Evolutionary conservation across 2,329 filamentous ascomycete species (phyloP).

Genomic region (Zymoseptoria tritici): DNA sequence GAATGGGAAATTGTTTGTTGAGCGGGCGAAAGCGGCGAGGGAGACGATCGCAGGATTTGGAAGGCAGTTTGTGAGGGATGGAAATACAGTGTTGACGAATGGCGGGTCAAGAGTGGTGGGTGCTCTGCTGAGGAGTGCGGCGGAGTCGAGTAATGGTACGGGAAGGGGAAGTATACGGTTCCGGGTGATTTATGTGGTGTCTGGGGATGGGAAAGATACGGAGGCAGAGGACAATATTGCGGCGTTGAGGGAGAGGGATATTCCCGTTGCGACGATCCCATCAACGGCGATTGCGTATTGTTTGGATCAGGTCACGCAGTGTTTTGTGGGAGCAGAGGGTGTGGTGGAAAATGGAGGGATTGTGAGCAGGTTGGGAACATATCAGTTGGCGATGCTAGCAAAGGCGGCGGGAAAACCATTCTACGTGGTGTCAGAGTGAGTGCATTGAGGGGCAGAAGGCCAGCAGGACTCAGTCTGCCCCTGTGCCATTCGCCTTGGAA

Average conservation of each 20-base stretch:
- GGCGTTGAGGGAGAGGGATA: slow-evolving; percentile 62
- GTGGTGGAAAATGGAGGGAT: slow-evolving; percentile 92
- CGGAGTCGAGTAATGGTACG: slow-evolving; percentile 48
- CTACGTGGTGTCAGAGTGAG: slow-evolving; percentile 72
- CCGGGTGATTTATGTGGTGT: slow-evolving; percentile 65
- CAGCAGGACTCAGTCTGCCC: no score
- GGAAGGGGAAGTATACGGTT: slow-evolving; percentile 59
- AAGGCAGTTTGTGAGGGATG: slow-evolving; percentile 69
- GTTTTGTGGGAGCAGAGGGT: slow-evolving; percentile 65
- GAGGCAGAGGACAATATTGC: slow-evolving; percentile 67
- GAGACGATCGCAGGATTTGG: slow-evolving; percentile 76
- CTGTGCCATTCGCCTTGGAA: no score
- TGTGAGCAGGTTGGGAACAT: slow-evolving; percentile 77
- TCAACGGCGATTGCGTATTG: slow-evolving; percentile 72
- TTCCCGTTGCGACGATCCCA: slow-evolving; percentile 76
- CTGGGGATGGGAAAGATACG: slow-evolving; percentile 33
- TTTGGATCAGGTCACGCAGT: slow-evolving; percentile 64
- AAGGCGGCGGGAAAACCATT: slow-evolving; percentile 67
- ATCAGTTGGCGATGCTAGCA: slow-evolving; percentile 78
- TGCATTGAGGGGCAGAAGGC: no score
- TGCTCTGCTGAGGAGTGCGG: slow-evolving; percentile 65
- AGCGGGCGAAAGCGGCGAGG: slow-evolving; percentile 75
- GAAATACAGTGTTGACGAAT: slow-evolving; percentile 77
- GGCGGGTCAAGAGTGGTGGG: slow-evolving; percentile 81
- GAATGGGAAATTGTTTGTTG: slow-evolving; percentile 81